These are phyloP conservation scores for Cordyceps fumosorosea DNA, from an alignment of 2,329 filamentous ascomycete species.

Conservation along the genomic window DNA sequence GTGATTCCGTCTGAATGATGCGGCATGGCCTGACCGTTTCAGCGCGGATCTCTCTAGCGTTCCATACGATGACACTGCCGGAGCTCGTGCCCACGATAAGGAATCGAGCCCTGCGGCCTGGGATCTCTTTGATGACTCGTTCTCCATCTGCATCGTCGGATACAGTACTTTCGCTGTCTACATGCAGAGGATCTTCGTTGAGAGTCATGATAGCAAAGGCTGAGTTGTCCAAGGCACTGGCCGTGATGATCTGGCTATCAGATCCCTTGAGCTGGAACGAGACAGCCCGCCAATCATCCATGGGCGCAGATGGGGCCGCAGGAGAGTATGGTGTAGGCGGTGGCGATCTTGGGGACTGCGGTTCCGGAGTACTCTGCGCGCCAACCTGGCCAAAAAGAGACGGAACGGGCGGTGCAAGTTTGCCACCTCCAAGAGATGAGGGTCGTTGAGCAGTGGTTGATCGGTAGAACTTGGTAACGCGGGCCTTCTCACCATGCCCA, in stretches of 20 bases:
- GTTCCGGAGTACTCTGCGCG: constrained; percentile 14
- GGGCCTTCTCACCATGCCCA: constrained; percentile 48
- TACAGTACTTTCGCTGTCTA: constrained; percentile 42
- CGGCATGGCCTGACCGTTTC: constrained; percentile 59
- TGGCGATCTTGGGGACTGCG: constrained; percentile 19
- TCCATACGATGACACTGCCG: constrained; percentile 77
- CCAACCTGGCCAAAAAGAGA: constrained; percentile 10
- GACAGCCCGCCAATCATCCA: constrained; percentile 27
- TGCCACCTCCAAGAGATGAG: not conserved
- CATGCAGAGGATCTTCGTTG: constrained; percentile 66
- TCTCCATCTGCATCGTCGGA: constrained; percentile 35
- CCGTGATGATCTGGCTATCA: constrained; percentile 56
- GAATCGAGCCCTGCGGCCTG: constrained; percentile 76
- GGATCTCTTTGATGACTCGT: constrained; percentile 53
- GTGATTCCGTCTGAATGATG: constrained; percentile 83
- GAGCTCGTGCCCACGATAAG: constrained; percentile 73
- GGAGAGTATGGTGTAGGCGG: constrained; percentile 20
- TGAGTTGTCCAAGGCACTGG: constrained; percentile 68
- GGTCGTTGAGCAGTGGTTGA: constrained; percentile 14
- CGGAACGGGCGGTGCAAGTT: not conserved
- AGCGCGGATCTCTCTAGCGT: constrained; percentile 57
- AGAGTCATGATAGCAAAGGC: constrained; percentile 62
- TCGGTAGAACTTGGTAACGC: constrained; percentile 39
- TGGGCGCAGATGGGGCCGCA: constrained; percentile 9
- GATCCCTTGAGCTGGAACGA: constrained; percentile 47